Conservation (phyloP, 345 rosid genomes). For the Toxicodendron radicans region DNA sequence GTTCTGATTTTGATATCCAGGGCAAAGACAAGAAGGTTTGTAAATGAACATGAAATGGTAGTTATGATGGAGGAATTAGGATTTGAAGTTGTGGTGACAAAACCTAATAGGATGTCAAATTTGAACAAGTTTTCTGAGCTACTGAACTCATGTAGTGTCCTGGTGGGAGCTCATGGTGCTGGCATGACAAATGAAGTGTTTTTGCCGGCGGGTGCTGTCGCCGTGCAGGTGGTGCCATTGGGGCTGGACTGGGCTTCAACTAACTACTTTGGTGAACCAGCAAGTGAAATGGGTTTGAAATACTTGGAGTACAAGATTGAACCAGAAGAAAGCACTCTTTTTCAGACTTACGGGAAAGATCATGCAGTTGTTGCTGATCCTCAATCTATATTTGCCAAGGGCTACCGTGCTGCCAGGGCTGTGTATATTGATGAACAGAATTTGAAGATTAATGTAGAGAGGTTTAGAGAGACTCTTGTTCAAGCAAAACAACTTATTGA, state of each 20-base stretch:
- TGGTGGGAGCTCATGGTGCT: slow-evolving; percentile 50
- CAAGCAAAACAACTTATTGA: slow-evolving; percentile 29
- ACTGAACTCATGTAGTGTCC: slow-evolving; percentile 32
- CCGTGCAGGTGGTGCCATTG: slow-evolving; percentile 41
- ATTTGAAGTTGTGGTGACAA: slow-evolving; percentile 26
- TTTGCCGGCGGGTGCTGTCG: slow-evolving; percentile 36
- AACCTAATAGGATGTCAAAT: slow-evolving; percentile 26
- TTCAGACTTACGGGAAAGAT: slow-evolving; percentile 28
- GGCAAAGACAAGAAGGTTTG: slow-evolving; percentile 26
- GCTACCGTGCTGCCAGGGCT: slow-evolving; percentile 27
- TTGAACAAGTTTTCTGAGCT: slow-evolving; percentile 25
- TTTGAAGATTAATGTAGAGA: slow-evolving; percentile 27
- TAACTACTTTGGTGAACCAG: slow-evolving; percentile 28
- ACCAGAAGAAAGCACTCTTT: slow-evolving; percentile 40
- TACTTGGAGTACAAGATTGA: slow-evolving; percentile 44
- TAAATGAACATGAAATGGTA: slow-evolving; percentile 37
- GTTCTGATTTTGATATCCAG: slow-evolving; percentile 37
- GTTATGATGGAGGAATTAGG: slow-evolving; percentile 36
- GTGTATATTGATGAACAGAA: slow-evolving; percentile 37
- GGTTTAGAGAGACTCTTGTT: slow-evolving; percentile 32
- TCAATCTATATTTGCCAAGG: slow-evolving; percentile 20
- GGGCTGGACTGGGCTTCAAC: slow-evolving; percentile 38
- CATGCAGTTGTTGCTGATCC: slow-evolving; percentile 36
- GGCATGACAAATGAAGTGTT: slow-evolving; percentile 42
- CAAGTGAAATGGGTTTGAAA: slow-evolving; percentile 33